Evolutionary conservation across 2,329 filamentous ascomycete genomes (phyloP).

Genomic region (Thelonectria discophora): DNA sequence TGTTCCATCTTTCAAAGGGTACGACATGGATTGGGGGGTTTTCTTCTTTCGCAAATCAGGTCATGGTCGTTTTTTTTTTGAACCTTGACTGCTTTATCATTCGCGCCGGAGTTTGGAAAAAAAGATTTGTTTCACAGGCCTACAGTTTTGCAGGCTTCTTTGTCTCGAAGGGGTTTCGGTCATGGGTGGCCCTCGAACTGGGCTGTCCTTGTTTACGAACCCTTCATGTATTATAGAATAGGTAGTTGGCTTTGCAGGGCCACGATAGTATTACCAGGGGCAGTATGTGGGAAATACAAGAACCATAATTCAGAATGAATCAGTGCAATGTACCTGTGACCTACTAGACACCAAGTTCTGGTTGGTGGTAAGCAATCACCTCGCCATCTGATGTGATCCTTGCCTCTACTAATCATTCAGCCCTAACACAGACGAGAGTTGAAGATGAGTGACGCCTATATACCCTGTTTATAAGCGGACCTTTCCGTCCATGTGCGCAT

Average conservation of each 20-base stretch:
- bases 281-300: constrained; percentile 11
- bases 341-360: not conserved
- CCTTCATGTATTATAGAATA: constrained; percentile 11
- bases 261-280: constrained; percentile 16
- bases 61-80: constrained; percentile 12
- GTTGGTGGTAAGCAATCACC: not conserved
- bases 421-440: no score
- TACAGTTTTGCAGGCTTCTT: constrained; percentile 13
- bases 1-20: constrained; percentile 16
- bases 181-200: constrained; percentile 10
- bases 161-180: constrained; percentile 4
- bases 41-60: constrained; percentile 17
- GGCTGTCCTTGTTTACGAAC: not conserved
- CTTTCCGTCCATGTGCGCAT: no score
- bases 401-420: no score
- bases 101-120: constrained; percentile 37
- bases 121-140: constrained; percentile 15
- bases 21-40: not conserved
- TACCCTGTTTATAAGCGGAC: no score
- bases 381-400: no score
- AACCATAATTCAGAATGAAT: constrained; percentile 2
- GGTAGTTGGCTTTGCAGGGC: not conserved
- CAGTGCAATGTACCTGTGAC: not conserved
- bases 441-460: no score
- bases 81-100: constrained; percentile 18